Conservation (phyloP, 2,329 filamentous ascomycete genomes). For the Gaeumannomyces tritici region DNA sequence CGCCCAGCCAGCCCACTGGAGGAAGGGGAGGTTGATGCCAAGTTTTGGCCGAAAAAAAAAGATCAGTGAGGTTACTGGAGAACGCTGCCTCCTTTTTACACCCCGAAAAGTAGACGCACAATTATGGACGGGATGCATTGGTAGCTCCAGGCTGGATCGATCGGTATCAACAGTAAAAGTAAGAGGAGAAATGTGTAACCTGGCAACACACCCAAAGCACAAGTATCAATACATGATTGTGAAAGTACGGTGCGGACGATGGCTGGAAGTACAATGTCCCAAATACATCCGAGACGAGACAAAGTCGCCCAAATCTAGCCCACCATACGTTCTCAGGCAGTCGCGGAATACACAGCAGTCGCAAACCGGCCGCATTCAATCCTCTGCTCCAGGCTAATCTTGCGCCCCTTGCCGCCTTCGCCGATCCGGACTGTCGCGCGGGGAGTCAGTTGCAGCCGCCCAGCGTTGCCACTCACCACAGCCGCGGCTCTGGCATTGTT, state of each 20-base stretch:
- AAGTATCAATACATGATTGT: too few species aligned
- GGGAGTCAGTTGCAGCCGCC: conserved; percentile 75
- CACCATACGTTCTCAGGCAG: not conserved
- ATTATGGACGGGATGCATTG: too few species aligned
- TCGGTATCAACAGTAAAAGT: too few species aligned
- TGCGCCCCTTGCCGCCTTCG: conserved; percentile 50
- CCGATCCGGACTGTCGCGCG: conserved; percentile 58
- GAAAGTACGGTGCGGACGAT: not conserved
- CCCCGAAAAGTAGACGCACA: too few species aligned
- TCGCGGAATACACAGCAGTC: conserved; percentile 68
- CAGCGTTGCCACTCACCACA: conserved; percentile 51
- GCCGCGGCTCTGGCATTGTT: conserved; percentile 44
- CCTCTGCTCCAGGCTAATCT: conserved; percentile 70
- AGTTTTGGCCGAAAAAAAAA: not conserved
- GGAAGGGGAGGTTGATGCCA: not conserved
- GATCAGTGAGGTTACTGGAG: too few species aligned
- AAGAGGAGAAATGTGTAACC: too few species aligned
- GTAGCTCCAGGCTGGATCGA: too few species aligned
- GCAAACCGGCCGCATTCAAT: conserved; percentile 79
- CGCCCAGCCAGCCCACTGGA: not conserved
- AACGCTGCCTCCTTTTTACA: too few species aligned
- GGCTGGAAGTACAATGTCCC: not conserved
- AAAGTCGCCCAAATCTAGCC: not conserved
- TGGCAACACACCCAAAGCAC: too few species aligned
- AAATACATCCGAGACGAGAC: not conserved